Evolutionary conservation across 192 early-diverging fungal species (phyloP).

Genomic region (Coemansia sp.): DNA sequence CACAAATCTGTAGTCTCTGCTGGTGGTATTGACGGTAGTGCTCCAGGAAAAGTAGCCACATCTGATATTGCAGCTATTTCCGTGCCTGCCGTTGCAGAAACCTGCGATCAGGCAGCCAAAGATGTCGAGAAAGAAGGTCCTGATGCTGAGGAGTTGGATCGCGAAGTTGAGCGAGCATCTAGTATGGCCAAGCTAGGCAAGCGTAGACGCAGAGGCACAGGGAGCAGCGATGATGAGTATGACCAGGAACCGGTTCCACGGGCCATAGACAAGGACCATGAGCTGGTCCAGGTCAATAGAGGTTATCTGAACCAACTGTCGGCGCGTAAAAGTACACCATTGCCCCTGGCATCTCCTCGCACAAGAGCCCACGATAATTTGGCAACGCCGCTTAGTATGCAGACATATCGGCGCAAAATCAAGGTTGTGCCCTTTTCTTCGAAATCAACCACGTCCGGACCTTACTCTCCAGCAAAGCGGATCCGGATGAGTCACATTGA

Average conservation of each 20-base stretch:
- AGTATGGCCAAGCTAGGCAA: constrained; percentile 17
- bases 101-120: not conserved
- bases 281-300: not conserved
- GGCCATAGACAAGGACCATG: constrained; percentile 11
- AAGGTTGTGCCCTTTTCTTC: not conserved
- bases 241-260: constrained; percentile 25
- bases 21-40: too few relatives aligned
- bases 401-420: not conserved
- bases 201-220: constrained; percentile 42
- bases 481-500: constrained; percentile 32
- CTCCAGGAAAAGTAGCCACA: too few relatives aligned
- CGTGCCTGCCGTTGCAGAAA: not conserved
- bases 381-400: constrained; percentile 1
- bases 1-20: too few relatives aligned
- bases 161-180: constrained; percentile 1
- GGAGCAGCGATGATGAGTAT: constrained; percentile 15
- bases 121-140: too few relatives aligned
- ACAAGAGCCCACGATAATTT: constrained; percentile 2
- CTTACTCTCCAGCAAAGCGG: constrained; percentile 35
- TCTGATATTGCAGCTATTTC: too few relatives aligned
- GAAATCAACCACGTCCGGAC: too few relatives aligned
- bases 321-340: not conserved
- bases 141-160: not conserved
- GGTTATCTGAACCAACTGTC: constrained; percentile 6
- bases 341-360: not conserved